Percentiles rank a stretch among this genome's conserved stretches.
These are phyloP conservation scores for Chimonanthus salicifolius DNA, from an alignment of 164 flowering plant species.

Conservation along the genomic window DNA sequence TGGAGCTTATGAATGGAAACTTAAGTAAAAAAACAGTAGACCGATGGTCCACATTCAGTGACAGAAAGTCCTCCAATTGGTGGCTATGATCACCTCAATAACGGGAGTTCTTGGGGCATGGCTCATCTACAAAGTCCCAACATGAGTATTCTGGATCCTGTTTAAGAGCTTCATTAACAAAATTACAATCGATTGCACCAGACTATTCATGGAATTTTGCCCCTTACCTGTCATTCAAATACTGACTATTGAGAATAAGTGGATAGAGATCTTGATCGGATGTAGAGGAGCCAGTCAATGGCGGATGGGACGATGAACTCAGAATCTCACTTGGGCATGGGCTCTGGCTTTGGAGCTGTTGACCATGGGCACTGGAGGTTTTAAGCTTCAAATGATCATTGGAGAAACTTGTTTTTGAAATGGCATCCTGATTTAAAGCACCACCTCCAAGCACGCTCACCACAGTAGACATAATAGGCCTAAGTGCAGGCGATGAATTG, in stretches of 20 bases:
- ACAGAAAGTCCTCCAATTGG: not conserved
- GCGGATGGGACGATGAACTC: conserved; percentile 18
- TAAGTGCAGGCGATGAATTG: conserved; percentile 22
- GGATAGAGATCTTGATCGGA: conserved; percentile 42
- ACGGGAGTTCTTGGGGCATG: not conserved
- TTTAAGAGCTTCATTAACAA: not conserved
- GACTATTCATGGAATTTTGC: not conserved
- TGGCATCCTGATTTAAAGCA: conserved; percentile 10
- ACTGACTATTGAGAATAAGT: conserved; percentile 19
- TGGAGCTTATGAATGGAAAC: too few species aligned
- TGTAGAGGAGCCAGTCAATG: conserved; percentile 26
- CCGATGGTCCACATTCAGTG: not conserved
- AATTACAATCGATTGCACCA: not conserved
- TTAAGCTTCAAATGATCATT: conserved; percentile 7
- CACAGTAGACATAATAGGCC: conserved; percentile 56
- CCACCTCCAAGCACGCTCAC: conserved; percentile 59
- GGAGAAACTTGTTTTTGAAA: conserved; percentile 4
- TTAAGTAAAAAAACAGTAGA: too few species aligned
- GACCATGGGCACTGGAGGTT: conserved; percentile 8
- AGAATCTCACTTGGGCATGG: not conserved
- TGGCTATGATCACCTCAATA: not conserved
- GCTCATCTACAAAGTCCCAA: not conserved
- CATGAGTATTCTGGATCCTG: not conserved
- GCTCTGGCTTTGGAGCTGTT: conserved; percentile 9
- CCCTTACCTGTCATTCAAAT: conserved; percentile 8